Base-by-base conservation (phyloP, 257 asterid genomes). In the Scutellaria galericulata region DNA sequence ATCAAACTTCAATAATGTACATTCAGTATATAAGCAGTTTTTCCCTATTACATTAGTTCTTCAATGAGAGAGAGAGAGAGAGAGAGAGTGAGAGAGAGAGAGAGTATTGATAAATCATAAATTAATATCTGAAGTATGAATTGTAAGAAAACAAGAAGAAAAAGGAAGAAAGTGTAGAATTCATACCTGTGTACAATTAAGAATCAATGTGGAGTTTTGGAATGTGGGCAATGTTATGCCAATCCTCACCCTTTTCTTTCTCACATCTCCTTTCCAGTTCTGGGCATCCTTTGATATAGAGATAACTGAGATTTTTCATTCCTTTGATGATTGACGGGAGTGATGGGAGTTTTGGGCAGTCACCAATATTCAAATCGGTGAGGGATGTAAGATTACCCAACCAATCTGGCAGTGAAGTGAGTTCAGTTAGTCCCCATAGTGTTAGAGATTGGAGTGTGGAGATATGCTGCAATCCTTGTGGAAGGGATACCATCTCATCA, bases 331-430 rank as follows among this genome's bases (percentile, higher is more conserved):
- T 51, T 6, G 41, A 53, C 9, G 83, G 83, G 62, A 79, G 66
- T 52, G 75, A 60, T 20, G 68, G 56, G 7, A 79, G 53, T 4
- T 52, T 66, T 24, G 64, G 67, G 27, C 27, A 24, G 27, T 2
- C 2, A 1, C 1, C 1, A 24, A 24, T 24, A 2, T 2, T 24
- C 63, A 78, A 50, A 8, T 7, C 15, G 12, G 20, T 44, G 13
- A 73, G 79, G 54, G 24, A 40, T 0, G 40, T 60, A 13, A 72
- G 22, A 3, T 60, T 68, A 4, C 20, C 70, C 60, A 66, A 50
- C 46, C 68, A 68, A 27, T 78, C 75, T 5, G 82, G 75, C 45
- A 78, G 47, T 35, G 37, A 78, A 41, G 27, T 42, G 37, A 78
- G 70, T 46, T 64, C 27, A 44, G 45, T 2, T 42, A 78, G 74